Conservation (phyloP, 129 eudicot genomes). For the Calendula officinalis region DNA sequence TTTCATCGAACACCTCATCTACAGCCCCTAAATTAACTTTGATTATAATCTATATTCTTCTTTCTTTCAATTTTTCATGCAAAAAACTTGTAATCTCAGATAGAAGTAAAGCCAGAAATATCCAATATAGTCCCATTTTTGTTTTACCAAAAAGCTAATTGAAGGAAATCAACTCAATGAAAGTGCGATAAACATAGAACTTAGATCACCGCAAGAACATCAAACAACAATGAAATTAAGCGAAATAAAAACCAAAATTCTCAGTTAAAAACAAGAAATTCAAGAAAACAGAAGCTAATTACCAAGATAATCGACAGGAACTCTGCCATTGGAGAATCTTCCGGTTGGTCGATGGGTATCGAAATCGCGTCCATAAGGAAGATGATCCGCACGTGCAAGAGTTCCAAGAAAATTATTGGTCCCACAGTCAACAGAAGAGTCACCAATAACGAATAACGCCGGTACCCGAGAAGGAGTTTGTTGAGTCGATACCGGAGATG, state of each 20-base stretch:
- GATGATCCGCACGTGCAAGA: constrained; percentile 88
- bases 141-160: not conserved
- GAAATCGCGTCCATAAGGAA: constrained; percentile 90
- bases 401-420: constrained; percentile 92
- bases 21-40: not conserved
- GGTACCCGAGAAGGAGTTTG: constrained; percentile 41
- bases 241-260: not conserved
- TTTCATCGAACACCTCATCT: constrained; percentile 29
- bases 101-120: not conserved
- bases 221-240: not conserved
- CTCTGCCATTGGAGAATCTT: constrained; percentile 79
- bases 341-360: constrained; percentile 90
- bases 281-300: not conserved
- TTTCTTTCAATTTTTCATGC: too few relatives aligned
- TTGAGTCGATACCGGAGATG: not conserved
- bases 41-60: not conserved
- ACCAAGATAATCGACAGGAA: constrained; percentile 95
- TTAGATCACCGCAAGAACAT: constrained; percentile 1
- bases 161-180: constrained; percentile 5
- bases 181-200: not conserved
- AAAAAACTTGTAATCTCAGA: constrained; percentile 3
- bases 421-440: constrained; percentile 95
- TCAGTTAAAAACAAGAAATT: constrained; percentile 6
- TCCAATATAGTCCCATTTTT: not conserved
- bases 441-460: constrained; percentile 79